These are phyloP conservation scores for Colletotrichum gloeosporioides DNA, from an alignment of 2,329 filamentous ascomycete species.

Conservation along the genomic window DNA sequence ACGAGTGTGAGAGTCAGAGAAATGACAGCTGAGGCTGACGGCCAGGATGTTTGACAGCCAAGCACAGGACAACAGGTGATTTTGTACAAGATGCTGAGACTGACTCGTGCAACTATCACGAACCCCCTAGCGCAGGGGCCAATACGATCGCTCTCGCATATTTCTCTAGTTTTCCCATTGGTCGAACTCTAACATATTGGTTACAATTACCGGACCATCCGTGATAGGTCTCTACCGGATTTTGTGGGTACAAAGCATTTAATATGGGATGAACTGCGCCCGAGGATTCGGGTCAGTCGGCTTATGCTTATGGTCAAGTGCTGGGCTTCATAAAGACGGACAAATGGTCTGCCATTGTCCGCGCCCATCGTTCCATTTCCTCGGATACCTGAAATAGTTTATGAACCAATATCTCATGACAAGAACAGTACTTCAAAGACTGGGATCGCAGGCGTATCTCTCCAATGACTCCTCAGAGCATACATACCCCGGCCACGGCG, in stretches of 20 bases:
- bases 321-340: neutral
- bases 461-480: neutral
- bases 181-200: neutral
- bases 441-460: conserved; percentile 15
- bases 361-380: neutral
- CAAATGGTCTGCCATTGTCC: neutral
- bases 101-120: neutral
- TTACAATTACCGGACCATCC: neutral
- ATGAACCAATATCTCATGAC: neutral
- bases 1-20: neutral
- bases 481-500: conserved; percentile 5
- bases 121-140: neutral
- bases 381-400: neutral
- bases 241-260: neutral
- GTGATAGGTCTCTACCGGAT: neutral
- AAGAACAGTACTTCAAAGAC: neutral
- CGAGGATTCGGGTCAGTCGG: neutral
- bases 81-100: neutral
- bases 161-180: neutral
- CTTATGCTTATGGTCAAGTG: neutral
- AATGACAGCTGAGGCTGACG: neutral
- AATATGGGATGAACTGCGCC: neutral
- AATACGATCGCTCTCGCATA: neutral
- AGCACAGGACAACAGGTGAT: neutral
- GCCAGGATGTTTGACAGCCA: neutral